phyloP scores from a whole-genome alignment of 2,329 filamentous ascomycete genomes.

The Pseudocercospora fijiensis region DNA sequence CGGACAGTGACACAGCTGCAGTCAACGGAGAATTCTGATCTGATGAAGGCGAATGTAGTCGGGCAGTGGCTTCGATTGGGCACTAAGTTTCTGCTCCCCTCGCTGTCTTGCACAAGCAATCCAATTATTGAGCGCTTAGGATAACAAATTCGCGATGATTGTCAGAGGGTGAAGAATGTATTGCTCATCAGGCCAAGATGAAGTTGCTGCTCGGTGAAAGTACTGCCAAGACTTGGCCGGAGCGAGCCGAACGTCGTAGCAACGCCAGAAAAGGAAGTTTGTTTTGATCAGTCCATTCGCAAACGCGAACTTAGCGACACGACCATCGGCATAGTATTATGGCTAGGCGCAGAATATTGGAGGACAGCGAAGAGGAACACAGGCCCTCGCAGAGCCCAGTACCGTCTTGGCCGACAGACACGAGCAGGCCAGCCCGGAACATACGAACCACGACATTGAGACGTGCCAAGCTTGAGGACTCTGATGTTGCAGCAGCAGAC shows the following conservation, averaged over 20 bases:
- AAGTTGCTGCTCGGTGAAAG: too few species aligned
- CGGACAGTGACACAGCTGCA: neutral
- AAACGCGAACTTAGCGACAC: neutral
- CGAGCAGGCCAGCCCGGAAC: neutral
- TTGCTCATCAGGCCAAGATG: too few species aligned
- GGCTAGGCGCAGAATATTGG: neutral
- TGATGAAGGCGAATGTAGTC: neutral
- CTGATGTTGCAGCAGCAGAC: neutral
- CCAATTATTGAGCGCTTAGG: too few species aligned
- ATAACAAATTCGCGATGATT: too few species aligned
- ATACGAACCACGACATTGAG: neutral
- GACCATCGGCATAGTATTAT: neutral
- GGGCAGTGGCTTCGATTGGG: neutral
- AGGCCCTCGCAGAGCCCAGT: neutral
- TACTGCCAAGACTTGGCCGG: too few species aligned
- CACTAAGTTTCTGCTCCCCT: too few species aligned
- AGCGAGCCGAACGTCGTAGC: neutral
- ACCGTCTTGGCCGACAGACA: neutral
- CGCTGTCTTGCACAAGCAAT: too few species aligned
- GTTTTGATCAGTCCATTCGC: neutral
- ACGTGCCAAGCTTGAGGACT: neutral
- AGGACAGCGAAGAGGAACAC: neutral
- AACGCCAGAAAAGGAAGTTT: neutral
- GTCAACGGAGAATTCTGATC: neutral
- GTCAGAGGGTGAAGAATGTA: too few species aligned